These are phyloP conservation scores for Pseudogymnoascus sp. DNA, from an alignment of 2,329 filamentous ascomycete genomes.

Conservation along the genomic window DNA sequence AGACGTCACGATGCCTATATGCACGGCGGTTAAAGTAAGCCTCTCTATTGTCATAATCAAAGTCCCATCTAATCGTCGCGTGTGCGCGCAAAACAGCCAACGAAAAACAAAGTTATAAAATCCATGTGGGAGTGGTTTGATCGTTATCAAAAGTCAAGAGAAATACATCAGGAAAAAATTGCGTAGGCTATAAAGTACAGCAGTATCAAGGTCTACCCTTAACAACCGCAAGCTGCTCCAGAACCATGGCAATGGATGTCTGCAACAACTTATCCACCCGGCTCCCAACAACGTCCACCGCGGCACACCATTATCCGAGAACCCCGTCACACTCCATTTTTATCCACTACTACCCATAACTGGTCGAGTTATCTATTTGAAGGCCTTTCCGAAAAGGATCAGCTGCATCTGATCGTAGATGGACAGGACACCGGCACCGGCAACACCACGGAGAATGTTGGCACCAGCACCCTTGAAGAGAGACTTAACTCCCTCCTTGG, in stretches of 20 bases:
- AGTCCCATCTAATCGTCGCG: conserved; percentile 15
- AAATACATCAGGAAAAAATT: conserved; percentile 30
- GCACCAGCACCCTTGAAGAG: conserved; percentile 99
- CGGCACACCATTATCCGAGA: conserved; percentile 20
- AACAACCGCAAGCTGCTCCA: conserved; percentile 29
- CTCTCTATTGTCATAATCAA: conserved; percentile 4
- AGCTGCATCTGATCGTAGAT: conserved; percentile 99
- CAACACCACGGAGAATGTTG: conserved; percentile 99
- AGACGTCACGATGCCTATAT: conserved; percentile 5
- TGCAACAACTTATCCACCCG: conserved; percentile 25
- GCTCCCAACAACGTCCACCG: conserved; percentile 15
- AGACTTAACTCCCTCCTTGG: conserved; percentile 95
- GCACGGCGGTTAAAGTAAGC: background rate
- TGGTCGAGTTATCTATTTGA: conserved; percentile 52
- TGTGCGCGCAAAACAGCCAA: conserved; percentile 12
- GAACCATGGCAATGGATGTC: conserved; percentile 30
- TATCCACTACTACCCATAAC: conserved; percentile 22
- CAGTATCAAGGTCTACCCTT: conserved; percentile 24
- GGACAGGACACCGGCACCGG: conserved; percentile 99
- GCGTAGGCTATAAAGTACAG: conserved; percentile 34
- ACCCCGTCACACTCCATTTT: conserved; percentile 15
- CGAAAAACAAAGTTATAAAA: background rate
- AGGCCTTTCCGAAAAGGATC: conserved; percentile 99
- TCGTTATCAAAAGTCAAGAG: conserved; percentile 17
- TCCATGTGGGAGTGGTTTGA: background rate